Evolutionary conservation across 2,329 filamentous ascomycete species (phyloP), one percentile per base, ranked within the genome.

Genomic region (Paraphaeosphaeria minitans): DNA sequence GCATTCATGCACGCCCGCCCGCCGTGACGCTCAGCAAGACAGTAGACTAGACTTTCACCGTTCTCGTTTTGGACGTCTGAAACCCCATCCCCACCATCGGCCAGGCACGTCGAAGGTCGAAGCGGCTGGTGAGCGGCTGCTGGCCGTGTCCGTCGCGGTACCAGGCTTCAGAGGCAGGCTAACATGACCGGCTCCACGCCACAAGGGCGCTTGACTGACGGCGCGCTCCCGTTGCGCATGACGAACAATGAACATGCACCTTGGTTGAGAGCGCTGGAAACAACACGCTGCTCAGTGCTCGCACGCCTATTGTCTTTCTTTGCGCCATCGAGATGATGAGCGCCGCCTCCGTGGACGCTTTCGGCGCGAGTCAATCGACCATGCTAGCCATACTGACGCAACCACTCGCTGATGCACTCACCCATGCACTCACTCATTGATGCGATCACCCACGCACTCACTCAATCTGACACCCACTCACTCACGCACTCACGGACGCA

Each of bases 181-280:
- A 45, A 19, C 19, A 22, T 3, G 9, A 24, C 42, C 2, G 41
- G 41, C 39, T 42, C 39, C 39, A 42, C 39, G 1, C 24, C 24
- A 42, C 4, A n/a, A n/a, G 16, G 21, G n/a, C 41, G 41, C 41
- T 43, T 21, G 47, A 29, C 29, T 49, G 31, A 27, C 47, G 47
- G 47, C 24, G 29, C 48, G 48, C 48, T 51, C 35, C 48, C 8
- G 12, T 35, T n/a, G 48, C 48, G 48, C 48, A 51, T 41, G 48
- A 51, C 48, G 35, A 46, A 27, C 43, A 10, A 51, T 33, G 35
- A 46, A 27, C 43, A 10, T 46, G 10, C 41, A 43, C 24, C 43
- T 27, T 46, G n/a, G 41, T 43, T n/a, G 16, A 43, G 41, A 21
- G 10, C n/a, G 1, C 41, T 19, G 12, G 21, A 21, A 27, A 21